phyloP scores from a whole-genome alignment of 306 rosid species.

The Mimosa pudica region DNA sequence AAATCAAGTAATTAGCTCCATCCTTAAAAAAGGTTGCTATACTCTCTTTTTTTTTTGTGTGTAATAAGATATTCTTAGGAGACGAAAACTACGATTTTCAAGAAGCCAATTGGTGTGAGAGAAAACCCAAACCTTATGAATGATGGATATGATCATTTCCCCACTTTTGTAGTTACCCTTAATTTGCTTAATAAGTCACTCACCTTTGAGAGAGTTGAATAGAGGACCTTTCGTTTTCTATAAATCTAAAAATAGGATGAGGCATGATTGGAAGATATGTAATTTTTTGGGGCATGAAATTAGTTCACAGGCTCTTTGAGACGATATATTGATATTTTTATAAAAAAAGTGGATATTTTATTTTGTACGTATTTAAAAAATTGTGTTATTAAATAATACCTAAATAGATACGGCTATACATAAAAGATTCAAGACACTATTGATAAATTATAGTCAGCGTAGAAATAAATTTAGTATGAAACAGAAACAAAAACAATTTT shows the following conservation, averaged over 20 bases:
- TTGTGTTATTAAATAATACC: not conserved
- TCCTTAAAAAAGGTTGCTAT: not conserved
- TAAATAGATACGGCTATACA: not conserved
- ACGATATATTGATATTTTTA: not conserved
- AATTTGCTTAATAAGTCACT: slow-evolving; percentile 21
- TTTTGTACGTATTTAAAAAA: not conserved
- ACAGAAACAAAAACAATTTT: not conserved
- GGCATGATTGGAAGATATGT: not conserved
- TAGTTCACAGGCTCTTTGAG: not conserved
- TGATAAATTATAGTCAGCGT: not conserved
- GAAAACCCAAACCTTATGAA: slow-evolving; percentile 20
- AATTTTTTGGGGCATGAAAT: not conserved
- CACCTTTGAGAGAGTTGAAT: slow-evolving; percentile 17
- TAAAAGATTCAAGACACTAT: not conserved
- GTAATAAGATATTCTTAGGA: not conserved
- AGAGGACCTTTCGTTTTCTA: slow-evolving; percentile 32
- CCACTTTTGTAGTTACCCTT: not conserved
- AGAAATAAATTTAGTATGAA: not conserved
- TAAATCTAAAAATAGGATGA: not conserved
- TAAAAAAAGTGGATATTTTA: not conserved
- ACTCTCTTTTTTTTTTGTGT: not conserved
- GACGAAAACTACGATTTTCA: slow-evolving; percentile 23
- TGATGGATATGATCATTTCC: not conserved
- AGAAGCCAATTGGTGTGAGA: slow-evolving; percentile 32
- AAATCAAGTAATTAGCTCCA: slow-evolving; percentile 8